phyloP scores from a whole-genome alignment of 768 basidiomycete genomes.

The Rhizopogon vesiculosus region DNA sequence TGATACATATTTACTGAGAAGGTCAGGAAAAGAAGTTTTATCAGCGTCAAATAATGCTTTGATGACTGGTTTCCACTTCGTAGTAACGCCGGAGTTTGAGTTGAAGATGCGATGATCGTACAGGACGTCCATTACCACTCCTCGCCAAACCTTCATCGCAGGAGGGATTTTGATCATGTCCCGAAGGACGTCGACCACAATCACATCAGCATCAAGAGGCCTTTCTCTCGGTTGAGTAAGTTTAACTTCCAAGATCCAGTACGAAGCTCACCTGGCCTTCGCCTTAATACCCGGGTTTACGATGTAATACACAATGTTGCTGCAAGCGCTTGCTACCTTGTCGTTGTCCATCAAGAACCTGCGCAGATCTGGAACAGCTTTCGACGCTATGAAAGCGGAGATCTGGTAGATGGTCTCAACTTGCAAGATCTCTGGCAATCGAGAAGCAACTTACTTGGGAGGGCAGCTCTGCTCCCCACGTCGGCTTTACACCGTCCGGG shows the following conservation, averaged over 20 bases:
- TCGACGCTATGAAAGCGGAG: constrained; percentile 61
- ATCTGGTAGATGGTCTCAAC: constrained; percentile 43
- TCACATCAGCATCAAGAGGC: constrained; percentile 74
- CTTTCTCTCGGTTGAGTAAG: constrained; percentile 28
- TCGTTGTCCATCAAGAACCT: constrained; percentile 82
- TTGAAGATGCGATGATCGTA: constrained; percentile 88
- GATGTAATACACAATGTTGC: constrained; percentile 80
- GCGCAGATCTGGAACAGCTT: constrained; percentile 69
- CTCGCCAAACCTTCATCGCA: constrained; percentile 81
- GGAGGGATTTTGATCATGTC: constrained; percentile 79
- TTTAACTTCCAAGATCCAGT: not conserved
- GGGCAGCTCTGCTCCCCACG: constrained; percentile 24
- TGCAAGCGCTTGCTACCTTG: constrained; percentile 73
- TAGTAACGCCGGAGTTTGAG: constrained; percentile 49
- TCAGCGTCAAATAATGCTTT: constrained; percentile 81
- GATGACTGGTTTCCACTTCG: constrained; percentile 73
- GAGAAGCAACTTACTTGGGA: constrained; percentile 16
- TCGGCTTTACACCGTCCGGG: constrained; percentile 23
- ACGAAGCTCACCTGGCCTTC: constrained; percentile 53
- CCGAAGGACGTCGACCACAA: constrained; percentile 60
- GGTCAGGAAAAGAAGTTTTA: constrained; percentile 78
- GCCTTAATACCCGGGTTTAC: constrained; percentile 77
- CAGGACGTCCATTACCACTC: constrained; percentile 74
- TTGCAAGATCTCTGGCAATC: constrained; percentile 1
- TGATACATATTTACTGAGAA: constrained; percentile 57